Base-by-base conservation (phyloP, 192 early-diverging fungal species). In the Backusella luteola region DNA sequence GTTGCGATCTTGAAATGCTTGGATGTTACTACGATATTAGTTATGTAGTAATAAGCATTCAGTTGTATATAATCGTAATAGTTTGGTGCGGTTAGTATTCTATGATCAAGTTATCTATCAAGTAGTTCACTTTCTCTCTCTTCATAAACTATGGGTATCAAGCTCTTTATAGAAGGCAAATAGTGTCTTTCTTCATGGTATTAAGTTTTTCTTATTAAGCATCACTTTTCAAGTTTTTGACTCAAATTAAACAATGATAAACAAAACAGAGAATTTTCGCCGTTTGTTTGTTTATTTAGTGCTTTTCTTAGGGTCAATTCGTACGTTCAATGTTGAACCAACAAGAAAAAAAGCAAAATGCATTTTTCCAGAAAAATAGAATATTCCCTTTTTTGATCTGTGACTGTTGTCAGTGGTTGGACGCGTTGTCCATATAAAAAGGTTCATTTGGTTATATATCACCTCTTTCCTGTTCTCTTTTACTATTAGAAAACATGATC, bases 401-500 rank as follows among this genome's bases (percentile, higher is more conserved):
- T 63, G 56, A 63, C 56, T 63, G 56, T 63, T 63, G 23, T 29
- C 9, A n/a, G 23, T 29, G 19, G 6, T 21, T 21, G 53, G n/a
- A 63, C 56, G 56, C 56, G 56, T 63, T 63, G 56, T 29, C 56
- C 23, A 14, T 12, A 29, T 4, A 34, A 68, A 68, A 68, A 68
- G 12, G 35, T 68, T 68, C 8, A 68, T 68, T 36, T 68, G 32
- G 38, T 39, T 19, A 11, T 19, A 32, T 2, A 32, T 7, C 21
- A 9, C 3, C 26, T 63, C 8, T 71, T 34, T 21, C 49, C 35
- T 66, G 19, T 74, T 70, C 3, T 52, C 71, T 71, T 77, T 67
- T 63, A n/a, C 29, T 53, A 17, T 66, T n/a, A 49, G 7, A 29
- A 63, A 75, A 69, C 17, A 79, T 70, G 73, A n/a, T 73, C 1